Percentiles rank a stretch among this genome's conserved stretches.
Evolutionary conservation across 1,284 basidiomycete species (phyloP).

Genomic region (Phellinidium pouzarii): DNA sequence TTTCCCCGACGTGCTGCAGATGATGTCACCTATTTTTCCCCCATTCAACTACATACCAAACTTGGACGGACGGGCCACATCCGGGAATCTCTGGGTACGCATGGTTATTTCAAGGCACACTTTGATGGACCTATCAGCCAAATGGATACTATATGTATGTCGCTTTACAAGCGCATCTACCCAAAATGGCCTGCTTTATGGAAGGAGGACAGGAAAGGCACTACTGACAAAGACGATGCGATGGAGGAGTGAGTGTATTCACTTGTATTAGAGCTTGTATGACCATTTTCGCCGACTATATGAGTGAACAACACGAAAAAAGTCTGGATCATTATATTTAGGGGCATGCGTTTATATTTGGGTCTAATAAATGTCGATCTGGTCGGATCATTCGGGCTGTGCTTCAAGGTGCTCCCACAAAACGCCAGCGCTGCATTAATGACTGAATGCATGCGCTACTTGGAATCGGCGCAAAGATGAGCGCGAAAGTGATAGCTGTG

Average conservation of each 20-base stretch:
- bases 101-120: slow-evolving; percentile 96
- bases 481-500: not conserved
- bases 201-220: slow-evolving; percentile 23
- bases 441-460: too few relatives aligned
- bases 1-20: too few relatives aligned
- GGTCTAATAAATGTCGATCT: not conserved
- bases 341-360: too few relatives aligned
- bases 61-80: slow-evolving; percentile 90
- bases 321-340: too few relatives aligned
- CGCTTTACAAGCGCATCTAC: slow-evolving; percentile 85
- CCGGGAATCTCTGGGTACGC: slow-evolving; percentile 90
- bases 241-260: slow-evolving; percentile 22
- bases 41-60: slow-evolving; percentile 91
- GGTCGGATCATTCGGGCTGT: not conserved
- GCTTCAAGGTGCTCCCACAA: not conserved
- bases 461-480: too few relatives aligned
- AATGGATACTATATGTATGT: slow-evolving; percentile 94
- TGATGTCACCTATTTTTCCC: slow-evolving; percentile 91
- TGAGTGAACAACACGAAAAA: not conserved
- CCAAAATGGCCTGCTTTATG: slow-evolving; percentile 73
- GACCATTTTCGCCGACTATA: not conserved
- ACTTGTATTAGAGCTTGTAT: not conserved
- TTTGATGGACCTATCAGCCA: slow-evolving; percentile 95
- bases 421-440: not conserved
- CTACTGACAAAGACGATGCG: slow-evolving; percentile 18